Evolutionary conservation across 2,329 filamentous ascomycete genomes (phyloP), one percentile per base, ranked within the genome.

Genomic region (Fusarium coffeatum): DNA sequence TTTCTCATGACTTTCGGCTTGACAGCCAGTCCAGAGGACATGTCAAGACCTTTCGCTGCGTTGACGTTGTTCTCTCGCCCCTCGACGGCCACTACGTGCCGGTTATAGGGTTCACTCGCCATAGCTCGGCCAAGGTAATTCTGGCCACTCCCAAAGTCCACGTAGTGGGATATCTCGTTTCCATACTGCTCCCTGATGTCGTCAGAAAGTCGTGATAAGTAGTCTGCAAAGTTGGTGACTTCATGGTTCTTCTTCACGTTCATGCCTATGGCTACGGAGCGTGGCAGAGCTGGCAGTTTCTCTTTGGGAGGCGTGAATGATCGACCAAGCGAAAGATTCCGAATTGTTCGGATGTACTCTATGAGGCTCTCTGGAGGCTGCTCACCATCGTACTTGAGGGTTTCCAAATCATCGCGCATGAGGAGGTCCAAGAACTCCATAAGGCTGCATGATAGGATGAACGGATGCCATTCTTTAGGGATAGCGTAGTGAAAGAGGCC

Each of bases 131-230:
- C 95, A 6, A 99, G 89, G 76, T 99, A 99, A 77, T 98, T 98
- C 79, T 98, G 95, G 0, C 96, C 96, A 55, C 94, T 97, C 28
- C 96, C 96, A 79, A 98, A 97, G 80, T 99, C 96, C 50, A 98
- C 91, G 62, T 97, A 89, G 81, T 98, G 94, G 0, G 93, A 93
- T 64, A 98, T 90, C 16, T 85, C 80, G 49, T 84, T 80, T 1
- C 84, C 82, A 43, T 90, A 86, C 2, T 87, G 82, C 3, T 83
- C 77, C 5, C 87, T 85, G 25, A 97, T 86, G 28, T 87, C 85
- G 56, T 81, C 80, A 0, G 87, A 84, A 12, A 91, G 81, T 5
- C 81, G 76, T 51, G 93, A 87, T 55, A 98, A 88, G 74, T 95
- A 98, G 68, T 88, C 87, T n/a, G 95, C 92, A 76, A 98, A 98